Percentiles rank a stretch among this genome's conserved stretches.
Evolutionary conservation across 352 stramenopile species (phyloP).

Genomic region (Phytophthora syringae): DNA sequence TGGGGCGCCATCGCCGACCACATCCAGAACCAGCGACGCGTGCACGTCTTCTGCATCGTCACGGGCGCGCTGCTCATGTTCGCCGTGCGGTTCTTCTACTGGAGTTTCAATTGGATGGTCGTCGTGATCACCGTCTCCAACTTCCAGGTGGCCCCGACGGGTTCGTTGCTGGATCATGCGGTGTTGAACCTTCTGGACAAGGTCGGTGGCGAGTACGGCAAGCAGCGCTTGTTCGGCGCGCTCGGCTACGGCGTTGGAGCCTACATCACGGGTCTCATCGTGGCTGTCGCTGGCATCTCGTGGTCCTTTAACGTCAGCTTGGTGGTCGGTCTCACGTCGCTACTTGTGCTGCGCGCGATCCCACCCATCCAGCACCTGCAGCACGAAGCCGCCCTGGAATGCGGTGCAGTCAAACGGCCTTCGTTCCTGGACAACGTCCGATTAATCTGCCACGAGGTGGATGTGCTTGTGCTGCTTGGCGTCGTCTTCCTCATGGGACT

Average conservation of each 20-base stretch:
- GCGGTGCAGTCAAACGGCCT: conserved; percentile 15
- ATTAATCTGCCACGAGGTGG: conserved; percentile 47
- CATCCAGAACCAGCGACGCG: conserved; percentile 62
- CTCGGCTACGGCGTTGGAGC: conserved; percentile 69
- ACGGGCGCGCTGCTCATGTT: conserved; percentile 67
- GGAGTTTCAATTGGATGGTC: conserved; percentile 59
- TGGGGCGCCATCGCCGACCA: conserved; percentile 77
- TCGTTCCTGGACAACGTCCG: conserved; percentile 51
- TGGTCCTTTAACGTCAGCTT: conserved; percentile 84
- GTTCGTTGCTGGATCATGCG: conserved; percentile 75
- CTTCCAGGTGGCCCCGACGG: conserved; percentile 65
- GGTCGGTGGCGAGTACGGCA: conserved; percentile 82
- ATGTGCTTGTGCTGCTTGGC: conserved; percentile 73
- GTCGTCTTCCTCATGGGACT: conserved; percentile 83
- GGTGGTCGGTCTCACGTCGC: conserved; percentile 51
- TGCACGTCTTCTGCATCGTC: conserved; percentile 72
- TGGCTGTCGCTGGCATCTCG: conserved; percentile 61
- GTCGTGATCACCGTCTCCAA: conserved; percentile 64
- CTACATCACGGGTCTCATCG: conserved; percentile 75
- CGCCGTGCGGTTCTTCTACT: conserved; percentile 56
- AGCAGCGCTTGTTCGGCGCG: conserved; percentile 81
- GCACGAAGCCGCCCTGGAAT: conserved; percentile 31
- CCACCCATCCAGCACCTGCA: conserved; percentile 51
- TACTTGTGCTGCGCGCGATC: conserved; percentile 72
- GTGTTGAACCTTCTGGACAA: conserved; percentile 71